These are phyloP conservation scores for Porogramme epimiltina DNA, from an alignment of 1,284 basidiomycete species.

Conservation along the genomic window DNA sequence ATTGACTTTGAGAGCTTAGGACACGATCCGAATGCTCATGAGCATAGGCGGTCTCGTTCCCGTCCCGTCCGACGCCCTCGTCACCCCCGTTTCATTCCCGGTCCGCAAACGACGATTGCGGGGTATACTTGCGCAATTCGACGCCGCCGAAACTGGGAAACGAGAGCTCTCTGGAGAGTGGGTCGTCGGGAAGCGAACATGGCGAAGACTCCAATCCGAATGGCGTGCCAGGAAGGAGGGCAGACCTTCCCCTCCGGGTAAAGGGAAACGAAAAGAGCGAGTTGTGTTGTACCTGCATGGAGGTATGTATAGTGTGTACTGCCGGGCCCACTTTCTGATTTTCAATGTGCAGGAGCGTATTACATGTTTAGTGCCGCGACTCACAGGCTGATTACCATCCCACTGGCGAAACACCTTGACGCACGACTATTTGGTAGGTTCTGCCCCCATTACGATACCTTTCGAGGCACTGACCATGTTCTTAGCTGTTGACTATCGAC, in stretches of 20 bases:
- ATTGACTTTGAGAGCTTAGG: conserved; percentile 38
- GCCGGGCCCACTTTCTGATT: not conserved
- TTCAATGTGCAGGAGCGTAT: conserved; percentile 76
- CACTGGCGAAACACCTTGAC: conserved; percentile 88
- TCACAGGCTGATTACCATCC: conserved; percentile 90
- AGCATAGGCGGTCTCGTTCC: conserved; percentile 84
- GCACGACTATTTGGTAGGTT: conserved; percentile 90
- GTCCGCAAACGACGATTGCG: conserved; percentile 75
- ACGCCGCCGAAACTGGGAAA: conserved; percentile 71
- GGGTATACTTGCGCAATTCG: conserved; percentile 77
- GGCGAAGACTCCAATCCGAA: conserved; percentile 86
- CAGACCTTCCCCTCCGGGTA: conserved; percentile 12
- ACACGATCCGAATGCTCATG: conserved; percentile 79
- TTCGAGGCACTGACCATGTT: not conserved
- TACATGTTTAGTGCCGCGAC: conserved; percentile 95
- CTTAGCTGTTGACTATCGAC: conserved; percentile 93
- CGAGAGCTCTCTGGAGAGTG: conserved; percentile 94
- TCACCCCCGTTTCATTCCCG: conserved; percentile 92
- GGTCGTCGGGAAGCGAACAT: conserved; percentile 91
- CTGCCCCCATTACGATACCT: not conserved
- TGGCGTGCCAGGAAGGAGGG: conserved; percentile 53
- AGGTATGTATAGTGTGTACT: conserved; percentile 47
- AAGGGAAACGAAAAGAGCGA: conserved; percentile 59
- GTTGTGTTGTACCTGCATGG: conserved; percentile 96
- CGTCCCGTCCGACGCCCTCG: conserved; percentile 89